Percentiles rank a stretch among this genome's conserved stretches.
Evolutionary conservation across 1,284 basidiomycete genomes (phyloP).

Genomic region (Moesziomyces sp.): DNA sequence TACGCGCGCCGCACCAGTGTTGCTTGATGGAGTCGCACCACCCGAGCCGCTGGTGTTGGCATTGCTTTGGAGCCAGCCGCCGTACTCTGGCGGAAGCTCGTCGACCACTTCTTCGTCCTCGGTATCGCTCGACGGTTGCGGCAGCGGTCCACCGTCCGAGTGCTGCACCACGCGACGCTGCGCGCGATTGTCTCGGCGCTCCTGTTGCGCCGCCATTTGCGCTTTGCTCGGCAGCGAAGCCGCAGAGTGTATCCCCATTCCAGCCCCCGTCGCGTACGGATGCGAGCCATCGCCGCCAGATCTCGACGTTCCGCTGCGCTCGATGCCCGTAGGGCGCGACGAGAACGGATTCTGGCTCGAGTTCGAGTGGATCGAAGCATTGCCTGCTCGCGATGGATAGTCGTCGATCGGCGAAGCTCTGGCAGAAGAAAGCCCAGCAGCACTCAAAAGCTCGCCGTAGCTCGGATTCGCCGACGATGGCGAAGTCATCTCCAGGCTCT

Average conservation of each 20-base stretch:
- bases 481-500: constrained; percentile 39
- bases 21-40: not conserved
- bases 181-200: constrained; percentile 20
- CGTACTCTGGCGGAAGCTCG: constrained; percentile 51
- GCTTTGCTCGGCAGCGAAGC: constrained; percentile 16
- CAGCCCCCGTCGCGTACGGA: constrained; percentile 6
- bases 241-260: constrained; percentile 14
- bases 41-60: constrained; percentile 1
- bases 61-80: constrained; percentile 38
- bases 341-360: constrained; percentile 25
- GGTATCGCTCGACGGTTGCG: constrained; percentile 43
- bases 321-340: constrained; percentile 2
- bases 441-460: constrained; percentile 38
- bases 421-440: constrained; percentile 13
- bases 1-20: too few species aligned
- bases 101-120: constrained; percentile 48
- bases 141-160: constrained; percentile 44
- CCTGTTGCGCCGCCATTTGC: constrained; percentile 16
- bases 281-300: constrained; percentile 2
- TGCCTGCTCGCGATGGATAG: constrained; percentile 16
- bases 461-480: constrained; percentile 24
- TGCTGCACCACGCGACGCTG: constrained; percentile 36
- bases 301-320: not conserved
- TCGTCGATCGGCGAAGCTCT: constrained; percentile 16
- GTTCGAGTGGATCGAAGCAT: constrained; percentile 16